These are phyloP conservation scores for Penicillium palitans DNA, from an alignment of 2,329 filamentous ascomycete species.

Conservation along the genomic window DNA sequence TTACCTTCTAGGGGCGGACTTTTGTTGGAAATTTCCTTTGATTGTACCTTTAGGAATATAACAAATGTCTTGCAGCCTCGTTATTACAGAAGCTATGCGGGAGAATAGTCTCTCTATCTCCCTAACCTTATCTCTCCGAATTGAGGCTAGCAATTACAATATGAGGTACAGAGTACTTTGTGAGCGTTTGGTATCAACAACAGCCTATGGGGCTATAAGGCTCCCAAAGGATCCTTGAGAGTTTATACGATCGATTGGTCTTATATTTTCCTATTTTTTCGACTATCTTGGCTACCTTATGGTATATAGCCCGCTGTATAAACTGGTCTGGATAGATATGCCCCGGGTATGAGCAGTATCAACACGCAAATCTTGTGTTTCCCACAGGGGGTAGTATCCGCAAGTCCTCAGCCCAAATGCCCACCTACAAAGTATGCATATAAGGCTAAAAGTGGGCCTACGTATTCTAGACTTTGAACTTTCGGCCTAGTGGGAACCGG, in stretches of 20 bases:
- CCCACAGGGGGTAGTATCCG: neutral
- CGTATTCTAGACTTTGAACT: neutral
- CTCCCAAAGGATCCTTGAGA: too few relatives aligned
- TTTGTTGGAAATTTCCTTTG: neutral
- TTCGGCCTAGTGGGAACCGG: neutral
- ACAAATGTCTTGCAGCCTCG: neutral
- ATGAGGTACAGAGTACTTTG: too few relatives aligned
- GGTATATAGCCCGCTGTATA: neutral
- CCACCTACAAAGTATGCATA: too few relatives aligned
- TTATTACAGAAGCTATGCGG: neutral
- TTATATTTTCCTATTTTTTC: neutral
- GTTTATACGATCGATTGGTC: too few relatives aligned
- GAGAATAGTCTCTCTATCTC: neutral
- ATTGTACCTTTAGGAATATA: neutral
- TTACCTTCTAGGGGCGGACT: neutral
- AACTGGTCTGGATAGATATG: neutral
- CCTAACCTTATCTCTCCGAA: neutral
- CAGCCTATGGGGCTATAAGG: too few relatives aligned
- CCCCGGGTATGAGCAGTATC: neutral
- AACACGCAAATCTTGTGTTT: neutral
- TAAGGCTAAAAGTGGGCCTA: neutral
- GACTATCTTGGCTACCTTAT: neutral
- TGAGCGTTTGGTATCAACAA: neutral
- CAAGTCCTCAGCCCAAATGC: neutral
- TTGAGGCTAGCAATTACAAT: neutral